Percentiles rank a stretch among this genome's conserved stretches.
These are phyloP conservation scores for Arthrinium phaeospermum DNA, from an alignment of 2,329 filamentous ascomycete genomes.

Conservation along the genomic window DNA sequence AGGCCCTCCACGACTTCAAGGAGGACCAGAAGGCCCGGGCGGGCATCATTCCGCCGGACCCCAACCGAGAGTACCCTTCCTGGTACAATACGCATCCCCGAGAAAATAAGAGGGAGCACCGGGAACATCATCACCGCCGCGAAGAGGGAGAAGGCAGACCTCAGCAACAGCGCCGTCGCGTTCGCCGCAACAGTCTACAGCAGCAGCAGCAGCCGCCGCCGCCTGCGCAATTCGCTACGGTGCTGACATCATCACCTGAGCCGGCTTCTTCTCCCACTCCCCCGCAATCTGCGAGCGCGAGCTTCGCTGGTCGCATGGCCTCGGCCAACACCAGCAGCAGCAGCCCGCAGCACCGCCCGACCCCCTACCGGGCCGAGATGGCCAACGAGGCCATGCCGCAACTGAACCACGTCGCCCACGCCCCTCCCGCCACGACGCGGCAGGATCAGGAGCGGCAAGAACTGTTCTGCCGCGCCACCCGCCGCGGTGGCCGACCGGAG, in stretches of 20 bases:
- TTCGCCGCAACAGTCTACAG: neutral
- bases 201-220: neutral
- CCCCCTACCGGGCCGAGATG: neutral
- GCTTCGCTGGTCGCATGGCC: neutral
- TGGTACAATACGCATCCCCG: neutral
- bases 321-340: conserved; percentile 3
- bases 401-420: neutral
- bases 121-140: neutral
- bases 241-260: neutral
- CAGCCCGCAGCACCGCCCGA: neutral
- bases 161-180: neutral
- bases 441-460: neutral
- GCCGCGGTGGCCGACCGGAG: neutral
- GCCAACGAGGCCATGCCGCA: neutral
- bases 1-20: neutral
- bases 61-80: neutral
- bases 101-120: neutral
- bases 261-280: neutral
- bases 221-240: neutral
- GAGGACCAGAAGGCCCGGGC: neutral
- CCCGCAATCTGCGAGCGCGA: neutral
- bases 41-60: neutral
- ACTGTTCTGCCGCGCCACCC: neutral
- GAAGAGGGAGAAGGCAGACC: neutral
- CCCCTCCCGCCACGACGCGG: neutral